Evolutionary conservation across 805 yeast genomes (phyloP).

Genomic region (Yueomyces sinensis): DNA sequence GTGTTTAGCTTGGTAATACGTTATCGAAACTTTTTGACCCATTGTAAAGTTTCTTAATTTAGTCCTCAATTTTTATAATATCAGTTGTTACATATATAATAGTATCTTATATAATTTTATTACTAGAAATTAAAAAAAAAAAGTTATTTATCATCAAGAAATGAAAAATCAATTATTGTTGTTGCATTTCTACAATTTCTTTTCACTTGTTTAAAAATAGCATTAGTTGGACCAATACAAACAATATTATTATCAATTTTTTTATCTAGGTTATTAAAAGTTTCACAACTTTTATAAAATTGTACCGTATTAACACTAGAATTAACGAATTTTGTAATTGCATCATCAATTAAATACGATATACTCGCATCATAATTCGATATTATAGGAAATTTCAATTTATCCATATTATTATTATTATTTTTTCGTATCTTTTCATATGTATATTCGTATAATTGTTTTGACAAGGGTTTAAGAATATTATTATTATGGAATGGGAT

Average conservation of each 20-base stretch:
- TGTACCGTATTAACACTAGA: constrained; percentile 23
- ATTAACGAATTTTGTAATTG: constrained; percentile 22
- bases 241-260: constrained; percentile 5
- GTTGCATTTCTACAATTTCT: constrained; percentile 11
- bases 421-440: constrained; percentile 20
- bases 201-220: constrained; percentile 16
- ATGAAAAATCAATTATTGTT: too few relatives aligned
- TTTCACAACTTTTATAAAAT: constrained; percentile 22
- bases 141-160: too few relatives aligned
- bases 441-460: constrained; percentile 22
- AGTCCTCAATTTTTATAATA: too few relatives aligned
- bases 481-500: constrained; percentile 24
- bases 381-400: constrained; percentile 18
- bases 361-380: constrained; percentile 21
- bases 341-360: constrained; percentile 16
- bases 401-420: constrained; percentile 16
- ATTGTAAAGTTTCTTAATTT: too few relatives aligned
- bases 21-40: too few relatives aligned
- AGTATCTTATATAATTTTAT: too few relatives aligned
- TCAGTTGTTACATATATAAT: too few relatives aligned
- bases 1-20: too few relatives aligned
- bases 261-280: constrained; percentile 5
- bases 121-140: too few relatives aligned
- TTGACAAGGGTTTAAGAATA: constrained; percentile 20
- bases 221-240: constrained; percentile 23